Evolutionary conservation across 176 grass and related monocot species (phyloP), one percentile per base, ranked within the genome.

Genomic region (Panicum miliaceum): DNA sequence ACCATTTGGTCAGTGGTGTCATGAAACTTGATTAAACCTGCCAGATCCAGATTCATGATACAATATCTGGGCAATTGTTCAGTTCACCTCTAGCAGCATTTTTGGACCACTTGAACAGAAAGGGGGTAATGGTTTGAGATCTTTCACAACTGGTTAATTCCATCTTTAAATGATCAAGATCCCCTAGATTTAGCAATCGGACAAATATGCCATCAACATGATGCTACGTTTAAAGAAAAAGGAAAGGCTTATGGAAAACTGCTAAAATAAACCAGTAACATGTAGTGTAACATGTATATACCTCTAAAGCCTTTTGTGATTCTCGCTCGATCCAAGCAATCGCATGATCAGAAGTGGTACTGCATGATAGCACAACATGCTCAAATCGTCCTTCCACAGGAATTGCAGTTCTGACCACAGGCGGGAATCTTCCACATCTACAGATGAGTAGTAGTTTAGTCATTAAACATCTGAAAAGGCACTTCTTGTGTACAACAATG

Each of bases 281-380:
- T 36, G 10, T 12, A 64, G 23, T 27, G 36, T 58, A 71, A 35
- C 12, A 10, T 83, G 77, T 57, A 23, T 79, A 66, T 92, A 89
- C 97, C 73, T 99, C 86, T 80, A 99, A 85, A 82, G 93, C 97
- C 75, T 92, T 94, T 68, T 88, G 64, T 61, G 93, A 83, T 82
- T 99, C 97, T 35, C 84, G 75, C 61, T 99, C 93, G 41, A 99
- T 99, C 97, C 97, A 99, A 88, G 68, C 36, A 96, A 99, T 86
- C n/a, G 35, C 97, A 89, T 99, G 97, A 87, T 99, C 97, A 54
- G 97, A 86, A 83, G 93, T 99, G 56, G 93, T 87, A 92, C 89
- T 99, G 61, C 97, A 99, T 38, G 97, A 99, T 75, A 99, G 78
- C 60, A 99, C 97, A 88, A 99, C 60, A 90, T 99, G 97, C 82